Evolutionary conservation across 805 yeast genomes (phyloP), one percentile per base, ranked within the genome.

Genomic region (Metschnikowia lachancei): DNA sequence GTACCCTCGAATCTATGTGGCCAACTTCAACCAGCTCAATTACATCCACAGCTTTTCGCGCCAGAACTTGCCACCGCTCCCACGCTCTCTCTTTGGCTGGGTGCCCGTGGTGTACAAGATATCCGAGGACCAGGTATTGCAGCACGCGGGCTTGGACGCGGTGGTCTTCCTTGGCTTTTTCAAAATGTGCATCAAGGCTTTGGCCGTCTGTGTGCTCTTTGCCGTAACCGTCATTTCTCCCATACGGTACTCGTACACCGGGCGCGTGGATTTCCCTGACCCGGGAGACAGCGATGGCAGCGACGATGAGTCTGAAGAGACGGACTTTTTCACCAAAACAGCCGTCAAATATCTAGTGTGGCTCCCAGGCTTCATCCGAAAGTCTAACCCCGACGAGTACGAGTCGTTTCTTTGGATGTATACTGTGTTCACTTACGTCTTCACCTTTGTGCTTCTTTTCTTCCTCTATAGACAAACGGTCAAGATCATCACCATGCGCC

Each of bases 111-210:
- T 92, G 12, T 78, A 78, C 60, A 64, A 65, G 11, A 81, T 91
- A 16, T 72, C 76, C 20, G 98, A 92, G 55, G 74, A 78, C 13
- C 90, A 89, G 47, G 78, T 94, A 2, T 73, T 92, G 41, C 92
- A 89, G 50, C 85, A 83, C 58, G 96, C 97, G 2, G 99, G 99
- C 0, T 67, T 92, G 36, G 99, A 92, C 67, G 97, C 97, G 0
- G 90, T 79, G 66, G 98, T 94, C 39, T 92, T 87, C 59, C 67
- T 92, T 28, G 90, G 90, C 3, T 91, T 92, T 62, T 94, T 94
- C 76, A 84, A 87, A 50, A 87, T 90, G 87, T 79, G 94, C 50
- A 87, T 91, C 40, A 80, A 81, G 61, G 69, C 87, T 8, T 65
- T 92, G 19, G 65, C 79, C 2, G 66, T 78, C 1, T 83, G 90